Conservation (phyloP, 345 rosid species). For the Syzygium aromaticum region DNA sequence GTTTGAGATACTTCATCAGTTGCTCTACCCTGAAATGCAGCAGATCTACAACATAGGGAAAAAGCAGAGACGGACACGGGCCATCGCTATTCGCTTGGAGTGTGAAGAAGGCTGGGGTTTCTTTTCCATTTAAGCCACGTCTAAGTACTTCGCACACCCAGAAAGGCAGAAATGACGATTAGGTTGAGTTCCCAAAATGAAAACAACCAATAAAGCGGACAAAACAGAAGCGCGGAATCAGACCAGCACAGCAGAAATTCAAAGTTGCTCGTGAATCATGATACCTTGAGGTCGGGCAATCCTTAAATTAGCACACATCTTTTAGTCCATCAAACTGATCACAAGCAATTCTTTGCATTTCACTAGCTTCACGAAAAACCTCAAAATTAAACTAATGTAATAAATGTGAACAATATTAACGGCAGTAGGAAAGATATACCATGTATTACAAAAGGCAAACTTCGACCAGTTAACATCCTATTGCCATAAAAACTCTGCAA, state of each 20-base stretch:
- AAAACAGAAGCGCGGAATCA: background rate
- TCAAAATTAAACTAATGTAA: background rate
- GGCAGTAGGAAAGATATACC: background rate
- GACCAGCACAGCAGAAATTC: background rate
- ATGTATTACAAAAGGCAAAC: background rate
- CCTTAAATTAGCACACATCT: background rate
- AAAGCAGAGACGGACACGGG: background rate
- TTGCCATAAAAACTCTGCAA: background rate
- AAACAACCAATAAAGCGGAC: background rate
- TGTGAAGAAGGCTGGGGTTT: background rate
- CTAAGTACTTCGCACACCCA: conserved; percentile 26
- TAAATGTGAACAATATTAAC: background rate
- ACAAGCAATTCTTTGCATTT: background rate
- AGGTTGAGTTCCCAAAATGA: background rate
- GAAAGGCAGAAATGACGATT: background rate
- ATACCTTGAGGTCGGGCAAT: background rate
- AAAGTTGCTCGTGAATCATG: background rate
- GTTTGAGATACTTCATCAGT: background rate
- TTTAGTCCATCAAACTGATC: background rate
- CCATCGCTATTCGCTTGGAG: background rate
- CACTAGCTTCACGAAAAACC: background rate
- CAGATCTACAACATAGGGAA: background rate
- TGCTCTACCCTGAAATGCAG: background rate
- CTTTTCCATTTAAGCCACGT: background rate
- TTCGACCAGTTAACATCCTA: background rate